Percentiles rank a stretch among this genome's conserved stretches.
Evolutionary conservation across 257 asterid genomes (phyloP).

Genomic region (Solanum raphanifolium): DNA sequence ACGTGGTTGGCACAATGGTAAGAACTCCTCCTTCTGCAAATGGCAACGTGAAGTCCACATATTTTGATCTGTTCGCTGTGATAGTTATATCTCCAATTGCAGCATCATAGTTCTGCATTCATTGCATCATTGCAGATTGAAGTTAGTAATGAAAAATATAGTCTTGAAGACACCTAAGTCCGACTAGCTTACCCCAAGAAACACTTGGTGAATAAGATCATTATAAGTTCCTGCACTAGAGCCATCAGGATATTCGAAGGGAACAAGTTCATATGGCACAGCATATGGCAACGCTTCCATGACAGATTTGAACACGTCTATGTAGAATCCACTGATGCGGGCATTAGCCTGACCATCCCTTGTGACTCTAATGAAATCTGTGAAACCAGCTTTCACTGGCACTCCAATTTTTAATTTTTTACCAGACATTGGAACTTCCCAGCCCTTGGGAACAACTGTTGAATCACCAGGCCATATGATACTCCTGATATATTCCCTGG

Average conservation of each 20-base stretch:
- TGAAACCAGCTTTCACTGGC: slow-evolving; percentile 18
- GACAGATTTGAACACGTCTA: slow-evolving; percentile 17
- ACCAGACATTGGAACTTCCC: slow-evolving; percentile 35
- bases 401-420: slow-evolving; percentile 32
- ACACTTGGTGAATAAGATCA: slow-evolving; percentile 38
- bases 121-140: neutral
- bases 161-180: neutral
- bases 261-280: slow-evolving; percentile 22
- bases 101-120: neutral
- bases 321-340: slow-evolving; percentile 25
- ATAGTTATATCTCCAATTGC: neutral
- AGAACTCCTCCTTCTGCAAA: neutral
- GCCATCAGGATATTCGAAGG: slow-evolving; percentile 19
- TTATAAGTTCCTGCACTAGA: slow-evolving; percentile 24
- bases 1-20: neutral
- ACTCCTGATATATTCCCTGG: neutral
- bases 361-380: slow-evolving; percentile 19
- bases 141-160: neutral
- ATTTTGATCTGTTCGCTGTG: neutral
- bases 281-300: slow-evolving; percentile 24
- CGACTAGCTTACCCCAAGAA: neutral
- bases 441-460: slow-evolving; percentile 28
- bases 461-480: slow-evolving; percentile 48
- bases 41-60: slow-evolving; percentile 1
- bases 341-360: slow-evolving; percentile 20